A percentile compares a stretch with the other conserved stretches of the same genome.
phyloP scores from a whole-genome alignment of 1,139 yeast genomes.

The Pichia sp. region DNA sequence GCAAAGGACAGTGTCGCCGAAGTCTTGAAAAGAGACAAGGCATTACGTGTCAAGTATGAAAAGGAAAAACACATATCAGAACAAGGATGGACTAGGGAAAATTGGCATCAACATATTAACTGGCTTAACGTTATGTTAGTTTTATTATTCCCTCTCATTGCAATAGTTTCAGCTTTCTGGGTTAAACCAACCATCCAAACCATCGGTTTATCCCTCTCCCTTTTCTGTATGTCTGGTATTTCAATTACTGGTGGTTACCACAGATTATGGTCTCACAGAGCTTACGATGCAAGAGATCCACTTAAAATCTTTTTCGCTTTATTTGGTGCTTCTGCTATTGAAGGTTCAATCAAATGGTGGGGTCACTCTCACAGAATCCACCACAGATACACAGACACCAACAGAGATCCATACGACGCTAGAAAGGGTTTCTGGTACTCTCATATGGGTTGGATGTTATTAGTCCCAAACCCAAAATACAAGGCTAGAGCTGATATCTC shows the following conservation, averaged over 20 bases:
- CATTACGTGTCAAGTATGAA: slow-evolving; percentile 47
- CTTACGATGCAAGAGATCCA: slow-evolving; percentile 75
- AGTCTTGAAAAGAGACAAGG: slow-evolving; percentile 54
- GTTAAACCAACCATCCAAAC: slow-evolving; percentile 66
- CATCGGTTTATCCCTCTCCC: slow-evolving; percentile 52
- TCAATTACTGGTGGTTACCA: slow-evolving; percentile 98
- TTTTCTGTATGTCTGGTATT: slow-evolving; percentile 74
- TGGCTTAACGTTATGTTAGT: slow-evolving; percentile 91
- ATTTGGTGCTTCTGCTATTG: slow-evolving; percentile 93
- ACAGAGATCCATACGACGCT: slow-evolving; percentile 97
- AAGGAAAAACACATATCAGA: slow-evolving; percentile 77
- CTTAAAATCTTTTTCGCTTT: slow-evolving; percentile 72
- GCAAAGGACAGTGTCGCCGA: slow-evolving; percentile 52
- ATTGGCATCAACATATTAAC: slow-evolving; percentile 88
- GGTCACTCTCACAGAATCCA: slow-evolving; percentile 96
- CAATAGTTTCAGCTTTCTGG: slow-evolving; percentile 48
- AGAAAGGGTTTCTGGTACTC: slow-evolving; percentile 94
- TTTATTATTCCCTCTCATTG: slow-evolving; percentile 64
- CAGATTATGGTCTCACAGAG: slow-evolving; percentile 84
- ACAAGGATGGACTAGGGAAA: slow-evolving; percentile 80
- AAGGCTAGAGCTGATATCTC: slow-evolving; percentile 96
- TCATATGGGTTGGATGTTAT: slow-evolving; percentile 98
- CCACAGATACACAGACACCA: slow-evolving; percentile 96
- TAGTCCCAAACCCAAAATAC: slow-evolving; percentile 89
- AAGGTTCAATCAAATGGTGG: slow-evolving; percentile 99